Percentiles rank a stretch among this genome's conserved stretches.
These are phyloP conservation scores for Ogataea pignaliae DNA, from an alignment of 805 yeast genomes.

Conservation along the genomic window DNA sequence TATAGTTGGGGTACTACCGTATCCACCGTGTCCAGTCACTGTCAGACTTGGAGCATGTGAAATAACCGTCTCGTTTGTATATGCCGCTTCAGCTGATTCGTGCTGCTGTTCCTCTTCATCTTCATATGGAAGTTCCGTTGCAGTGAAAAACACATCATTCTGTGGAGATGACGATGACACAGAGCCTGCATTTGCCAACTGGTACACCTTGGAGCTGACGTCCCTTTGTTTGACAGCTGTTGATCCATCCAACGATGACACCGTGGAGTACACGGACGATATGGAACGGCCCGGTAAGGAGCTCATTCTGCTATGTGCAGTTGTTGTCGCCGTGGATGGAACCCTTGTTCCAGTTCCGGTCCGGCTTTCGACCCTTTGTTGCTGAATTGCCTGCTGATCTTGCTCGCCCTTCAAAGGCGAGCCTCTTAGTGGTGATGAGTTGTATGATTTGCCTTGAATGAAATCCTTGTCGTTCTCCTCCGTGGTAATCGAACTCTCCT, in stretches of 20 bases:
- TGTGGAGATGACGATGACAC: conserved; percentile 14
- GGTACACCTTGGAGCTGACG: conserved; percentile 16
- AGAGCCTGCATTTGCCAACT: conserved; percentile 15
- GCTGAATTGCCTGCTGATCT: too few relatives aligned
- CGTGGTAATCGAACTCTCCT: too few relatives aligned
- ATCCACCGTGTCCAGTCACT: too few relatives aligned
- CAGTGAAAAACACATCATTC: conserved; percentile 35
- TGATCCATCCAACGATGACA: conserved; percentile 10
- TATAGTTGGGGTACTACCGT: too few relatives aligned
- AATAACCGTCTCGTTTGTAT: background rate
- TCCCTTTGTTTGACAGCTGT: conserved; percentile 1
- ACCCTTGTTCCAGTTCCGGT: background rate
- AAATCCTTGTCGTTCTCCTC: too few relatives aligned
- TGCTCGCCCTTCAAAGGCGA: too few relatives aligned
- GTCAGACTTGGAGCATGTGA: background rate
- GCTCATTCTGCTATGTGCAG: conserved; percentile 5
- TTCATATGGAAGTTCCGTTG: conserved; percentile 30
- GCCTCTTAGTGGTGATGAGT: too few relatives aligned
- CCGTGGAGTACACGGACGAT: conserved; percentile 13
- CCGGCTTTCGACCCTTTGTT: too few relatives aligned
- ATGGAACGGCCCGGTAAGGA: conserved; percentile 9
- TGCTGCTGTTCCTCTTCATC: background rate
- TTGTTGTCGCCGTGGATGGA: background rate
- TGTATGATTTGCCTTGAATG: too few relatives aligned
- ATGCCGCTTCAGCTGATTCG: background rate